phyloP scores from a whole-genome alignment of 163 green algal genomes.

The Trebouxia gelatinosa region DNA sequence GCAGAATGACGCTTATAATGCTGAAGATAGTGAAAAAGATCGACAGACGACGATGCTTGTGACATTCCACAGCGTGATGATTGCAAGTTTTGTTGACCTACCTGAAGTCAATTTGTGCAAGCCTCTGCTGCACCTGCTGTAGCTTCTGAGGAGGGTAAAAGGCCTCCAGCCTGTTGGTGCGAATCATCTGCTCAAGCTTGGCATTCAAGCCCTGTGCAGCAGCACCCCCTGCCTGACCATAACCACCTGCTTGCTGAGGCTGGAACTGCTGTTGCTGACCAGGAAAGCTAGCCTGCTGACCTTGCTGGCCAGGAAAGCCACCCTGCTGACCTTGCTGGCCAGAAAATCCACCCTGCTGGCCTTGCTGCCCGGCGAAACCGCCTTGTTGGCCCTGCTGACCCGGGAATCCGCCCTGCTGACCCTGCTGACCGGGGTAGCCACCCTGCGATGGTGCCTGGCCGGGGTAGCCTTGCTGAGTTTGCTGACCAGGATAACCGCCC shows the following conservation, averaged over 20 bases:
- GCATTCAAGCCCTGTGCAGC: slow-evolving; percentile 24
- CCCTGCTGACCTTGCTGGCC: slow-evolving; percentile 15
- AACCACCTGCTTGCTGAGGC: slow-evolving; percentile 2
- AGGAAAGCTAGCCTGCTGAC: too few species aligned
- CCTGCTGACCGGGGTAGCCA: neutral
- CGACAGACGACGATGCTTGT: too few species aligned
- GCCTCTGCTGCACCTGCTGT: slow-evolving; percentile 8
- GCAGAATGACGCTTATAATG: too few species aligned
- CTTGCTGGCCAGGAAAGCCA: slow-evolving; percentile 5
- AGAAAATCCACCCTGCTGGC: neutral
- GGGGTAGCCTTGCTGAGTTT: neutral
- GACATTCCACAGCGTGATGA: too few species aligned
- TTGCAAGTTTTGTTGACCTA: neutral
- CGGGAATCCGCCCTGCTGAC: neutral
- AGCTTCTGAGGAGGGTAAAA: slow-evolving; percentile 40
- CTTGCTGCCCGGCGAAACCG: neutral
- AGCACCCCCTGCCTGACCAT: neutral
- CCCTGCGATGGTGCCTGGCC: neutral
- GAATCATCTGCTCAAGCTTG: slow-evolving; percentile 33
- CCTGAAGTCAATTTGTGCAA: slow-evolving; percentile 16
- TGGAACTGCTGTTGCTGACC: neutral
- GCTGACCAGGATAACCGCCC: neutral
- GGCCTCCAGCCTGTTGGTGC: slow-evolving; percentile 39
- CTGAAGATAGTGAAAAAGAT: too few species aligned
- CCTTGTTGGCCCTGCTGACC: neutral